These are phyloP conservation scores for Malassezia sp. DNA, from an alignment of 1,284 basidiomycete species.

Conservation along the genomic window DNA sequence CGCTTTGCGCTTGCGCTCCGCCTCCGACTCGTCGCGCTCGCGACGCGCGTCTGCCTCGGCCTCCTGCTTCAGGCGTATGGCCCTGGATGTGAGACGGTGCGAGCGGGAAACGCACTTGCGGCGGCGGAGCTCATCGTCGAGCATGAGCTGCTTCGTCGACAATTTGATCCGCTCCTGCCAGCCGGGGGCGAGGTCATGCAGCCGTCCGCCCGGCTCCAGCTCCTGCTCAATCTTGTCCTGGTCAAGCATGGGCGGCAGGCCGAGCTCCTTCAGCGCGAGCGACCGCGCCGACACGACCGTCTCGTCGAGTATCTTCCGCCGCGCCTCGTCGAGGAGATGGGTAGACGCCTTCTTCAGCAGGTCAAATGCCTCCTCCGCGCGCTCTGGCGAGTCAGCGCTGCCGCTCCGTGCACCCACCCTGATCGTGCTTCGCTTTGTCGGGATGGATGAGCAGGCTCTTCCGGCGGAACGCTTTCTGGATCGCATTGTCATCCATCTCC, in stretches of 20 bases:
- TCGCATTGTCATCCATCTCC: constrained; percentile 49
- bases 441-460: constrained; percentile 54
- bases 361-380: constrained; percentile 53
- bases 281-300: constrained; percentile 45
- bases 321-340: constrained; percentile 42
- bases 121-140: constrained; percentile 53
- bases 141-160: constrained; percentile 51
- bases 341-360: constrained; percentile 52
- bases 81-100: constrained; percentile 25
- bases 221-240: constrained; percentile 36
- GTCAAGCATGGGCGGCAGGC: constrained; percentile 42
- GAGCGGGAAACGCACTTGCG: constrained; percentile 25
- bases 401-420: too few relatives aligned
- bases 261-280: constrained; percentile 45
- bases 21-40: constrained; percentile 49
- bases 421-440: constrained; percentile 53
- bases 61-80: constrained; percentile 50
- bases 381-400: constrained; percentile 33
- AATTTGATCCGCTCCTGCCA: constrained; percentile 49
- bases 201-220: constrained; percentile 19
- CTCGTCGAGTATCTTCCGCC: constrained; percentile 46
- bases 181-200: constrained; percentile 48
- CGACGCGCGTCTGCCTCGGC: constrained; percentile 53
- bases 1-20: constrained; percentile 40
- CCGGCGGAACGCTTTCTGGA: constrained; percentile 53